A percentile compares a stretch with the other conserved stretches of the same genome.
Evolutionary conservation across 2,329 filamentous ascomycete species (phyloP).

Genomic region (Apiospora phragmitis): DNA sequence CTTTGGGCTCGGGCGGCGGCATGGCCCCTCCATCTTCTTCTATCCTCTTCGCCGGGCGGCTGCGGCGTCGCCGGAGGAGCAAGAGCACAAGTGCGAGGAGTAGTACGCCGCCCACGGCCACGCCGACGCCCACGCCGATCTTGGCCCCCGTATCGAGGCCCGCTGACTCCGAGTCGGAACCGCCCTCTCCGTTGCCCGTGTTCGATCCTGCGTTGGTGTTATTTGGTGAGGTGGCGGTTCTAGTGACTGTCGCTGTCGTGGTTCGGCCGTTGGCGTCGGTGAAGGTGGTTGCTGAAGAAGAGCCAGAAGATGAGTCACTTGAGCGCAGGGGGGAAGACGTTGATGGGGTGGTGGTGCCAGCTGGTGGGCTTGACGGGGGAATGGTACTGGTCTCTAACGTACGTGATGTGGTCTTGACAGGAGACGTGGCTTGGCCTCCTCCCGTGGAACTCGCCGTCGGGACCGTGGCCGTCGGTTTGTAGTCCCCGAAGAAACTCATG

Average conservation of each 20-base stretch:
- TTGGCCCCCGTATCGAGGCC: constrained; percentile 16
- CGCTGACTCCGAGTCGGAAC: background rate
- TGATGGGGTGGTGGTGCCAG: background rate
- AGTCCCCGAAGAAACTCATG: constrained; percentile 20
- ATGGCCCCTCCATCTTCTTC: background rate
- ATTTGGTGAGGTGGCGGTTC: background rate
- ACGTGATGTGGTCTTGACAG: background rate
- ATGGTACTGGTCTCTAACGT: background rate
- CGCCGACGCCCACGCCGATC: constrained; percentile 24
- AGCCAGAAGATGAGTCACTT: background rate
- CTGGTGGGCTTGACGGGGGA: background rate
- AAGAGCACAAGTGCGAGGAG: constrained; percentile 19
- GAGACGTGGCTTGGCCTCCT: background rate
- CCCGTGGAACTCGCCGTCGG: background rate
- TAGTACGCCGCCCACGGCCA: constrained; percentile 27
- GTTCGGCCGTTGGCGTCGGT: background rate
- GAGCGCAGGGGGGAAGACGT: background rate
- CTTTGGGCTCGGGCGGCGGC: constrained; percentile 2
- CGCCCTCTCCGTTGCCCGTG: background rate
- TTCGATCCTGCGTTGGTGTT: background rate
- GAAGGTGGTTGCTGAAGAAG: background rate
- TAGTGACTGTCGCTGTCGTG: background rate
- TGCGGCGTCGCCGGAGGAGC: constrained; percentile 5
- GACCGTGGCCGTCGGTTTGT: constrained; percentile 11
- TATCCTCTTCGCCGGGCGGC: background rate